phyloP scores from a whole-genome alignment of 2,329 filamentous ascomycete species.

The Exophiala xenobiotica region DNA sequence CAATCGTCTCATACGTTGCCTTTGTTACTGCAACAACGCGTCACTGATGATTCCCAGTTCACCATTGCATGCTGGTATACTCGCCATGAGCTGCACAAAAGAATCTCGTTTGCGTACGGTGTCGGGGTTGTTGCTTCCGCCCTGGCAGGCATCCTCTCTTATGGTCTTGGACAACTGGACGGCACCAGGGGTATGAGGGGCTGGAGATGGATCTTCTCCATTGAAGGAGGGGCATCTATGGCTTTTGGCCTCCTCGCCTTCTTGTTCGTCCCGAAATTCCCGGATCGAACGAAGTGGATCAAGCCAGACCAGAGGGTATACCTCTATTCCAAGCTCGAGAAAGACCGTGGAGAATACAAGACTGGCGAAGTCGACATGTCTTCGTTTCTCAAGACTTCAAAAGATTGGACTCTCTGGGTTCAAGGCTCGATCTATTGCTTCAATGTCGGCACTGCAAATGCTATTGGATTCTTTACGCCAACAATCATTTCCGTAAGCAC shows the following conservation, averaged over 20 bases:
- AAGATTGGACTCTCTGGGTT: slow-evolving; percentile 13
- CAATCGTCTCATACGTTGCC: not conserved
- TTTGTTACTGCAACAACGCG: not conserved
- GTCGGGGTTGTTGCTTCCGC: slow-evolving; percentile 41
- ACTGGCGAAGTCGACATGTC: slow-evolving; percentile 5
- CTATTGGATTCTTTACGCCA: slow-evolving; percentile 11
- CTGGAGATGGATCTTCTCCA: slow-evolving; percentile 18
- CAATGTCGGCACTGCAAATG: slow-evolving; percentile 11
- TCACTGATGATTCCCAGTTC: slow-evolving; percentile 2
- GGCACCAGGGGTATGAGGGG: slow-evolving; percentile 8
- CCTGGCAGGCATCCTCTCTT: slow-evolving; percentile 59
- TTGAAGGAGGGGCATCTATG: slow-evolving; percentile 15
- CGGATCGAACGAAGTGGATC: slow-evolving; percentile 15
- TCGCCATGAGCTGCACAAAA: slow-evolving; percentile 37
- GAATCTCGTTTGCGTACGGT: slow-evolving; percentile 34
- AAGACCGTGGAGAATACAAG: slow-evolving; percentile 13
- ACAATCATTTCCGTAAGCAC: slow-evolving; percentile 11
- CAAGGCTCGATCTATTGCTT: slow-evolving; percentile 11
- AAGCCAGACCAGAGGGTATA: slow-evolving; percentile 10
- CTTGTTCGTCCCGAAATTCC: slow-evolving; percentile 12
- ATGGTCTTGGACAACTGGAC: slow-evolving; percentile 54
- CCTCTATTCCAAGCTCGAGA: slow-evolving; percentile 11
- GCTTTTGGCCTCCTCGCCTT: slow-evolving; percentile 5
- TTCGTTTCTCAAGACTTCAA: slow-evolving; percentile 1
- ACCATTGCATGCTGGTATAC: slow-evolving; percentile 35